Evolutionary conservation across 2,329 filamentous ascomycete genomes (phyloP), one percentile per base, ranked within the genome.

Genomic region (Colletotrichum tamarilloi): DNA sequence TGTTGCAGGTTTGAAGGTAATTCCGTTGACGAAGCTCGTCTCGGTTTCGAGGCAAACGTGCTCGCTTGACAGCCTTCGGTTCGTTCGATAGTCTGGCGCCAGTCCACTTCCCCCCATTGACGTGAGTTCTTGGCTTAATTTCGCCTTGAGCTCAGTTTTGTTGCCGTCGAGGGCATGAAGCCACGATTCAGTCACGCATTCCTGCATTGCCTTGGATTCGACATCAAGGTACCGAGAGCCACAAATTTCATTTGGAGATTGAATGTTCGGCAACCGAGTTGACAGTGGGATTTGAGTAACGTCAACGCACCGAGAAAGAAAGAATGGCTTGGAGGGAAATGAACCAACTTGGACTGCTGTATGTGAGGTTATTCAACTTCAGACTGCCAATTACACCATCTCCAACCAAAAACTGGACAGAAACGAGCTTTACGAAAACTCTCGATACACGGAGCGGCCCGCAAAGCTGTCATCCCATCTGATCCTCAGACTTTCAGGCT

Each of bases 21-120:
- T 12, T n/a, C 12, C 16, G 5, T 49, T 52, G 26, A 22, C 11
- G 19, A 49, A 12, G 59, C 16, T 16, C 22, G 24, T 7, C 5
- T 22, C 22, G 12, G 38, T 30, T n/a, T 14, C n/a, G 49, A 22
- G n/a, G 49, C 28, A 70, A 73, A 73, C 67, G 60, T 73, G 56
- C 56, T 26, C n/a, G 56, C 30, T 62, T 62, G n/a, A 24, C 26
- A 55, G 11, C 12, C 4, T 55, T 46, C 26, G 8, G 56, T 66
- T 62, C 56, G 60, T 63, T 38, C n/a, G 32, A 35, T 35, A 35
- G 30, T 24, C n/a, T 28, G 12, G 42, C 16, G 19, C 22, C 55
- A 7, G 38, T 19, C 38, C 22, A 35, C 32, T 35, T 5, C 28
- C n/a, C n/a, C 12, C 38, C 35, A 5, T 46, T 73, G 60, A 60